phyloP scores from a whole-genome alignment of 306 rosid genomes.

The Begonia loranthoides region DNA sequence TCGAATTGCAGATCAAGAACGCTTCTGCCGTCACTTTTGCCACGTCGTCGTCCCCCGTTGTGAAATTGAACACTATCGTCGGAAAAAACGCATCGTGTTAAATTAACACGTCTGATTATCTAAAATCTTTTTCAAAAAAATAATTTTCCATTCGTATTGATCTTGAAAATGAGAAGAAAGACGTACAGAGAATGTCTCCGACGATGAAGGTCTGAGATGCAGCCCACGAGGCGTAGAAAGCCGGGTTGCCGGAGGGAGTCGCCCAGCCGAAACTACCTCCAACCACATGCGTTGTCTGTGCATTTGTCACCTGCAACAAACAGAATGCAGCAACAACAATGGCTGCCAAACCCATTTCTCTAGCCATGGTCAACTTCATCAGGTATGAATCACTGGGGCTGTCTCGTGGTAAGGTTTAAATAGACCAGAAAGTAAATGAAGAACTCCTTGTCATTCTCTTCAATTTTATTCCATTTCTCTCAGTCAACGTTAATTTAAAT shows the following conservation, averaged over 20 bases:
- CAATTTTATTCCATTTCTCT: too few species aligned
- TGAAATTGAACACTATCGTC: constrained; percentile 37
- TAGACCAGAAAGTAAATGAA: too few species aligned
- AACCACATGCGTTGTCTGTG: constrained; percentile 7
- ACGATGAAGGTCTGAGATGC: background rate
- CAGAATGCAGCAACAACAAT: background rate
- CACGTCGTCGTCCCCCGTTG: constrained; percentile 32
- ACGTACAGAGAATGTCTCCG: constrained; percentile 9
- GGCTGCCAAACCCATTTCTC: background rate
- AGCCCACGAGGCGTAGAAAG: constrained; percentile 10
- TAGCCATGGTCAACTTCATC: background rate
- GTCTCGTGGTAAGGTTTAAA: too few species aligned
- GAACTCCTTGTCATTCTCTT: too few species aligned
- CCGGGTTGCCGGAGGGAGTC: constrained; percentile 2
- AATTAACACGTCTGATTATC: too few species aligned
- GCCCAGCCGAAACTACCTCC: constrained; percentile 9
- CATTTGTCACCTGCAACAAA: background rate
- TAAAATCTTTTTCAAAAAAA: too few species aligned
- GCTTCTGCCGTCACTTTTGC: constrained; percentile 40
- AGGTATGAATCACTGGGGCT: too few species aligned
- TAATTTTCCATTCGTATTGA: too few species aligned
- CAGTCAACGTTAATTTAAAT: too few species aligned
- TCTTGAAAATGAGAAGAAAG: background rate
- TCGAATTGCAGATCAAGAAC: constrained; percentile 30
- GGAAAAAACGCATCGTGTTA: too few species aligned